phyloP scores from a whole-genome alignment of 495 filamentous ascomycete species.

The Trichoderma gamsii region DNA sequence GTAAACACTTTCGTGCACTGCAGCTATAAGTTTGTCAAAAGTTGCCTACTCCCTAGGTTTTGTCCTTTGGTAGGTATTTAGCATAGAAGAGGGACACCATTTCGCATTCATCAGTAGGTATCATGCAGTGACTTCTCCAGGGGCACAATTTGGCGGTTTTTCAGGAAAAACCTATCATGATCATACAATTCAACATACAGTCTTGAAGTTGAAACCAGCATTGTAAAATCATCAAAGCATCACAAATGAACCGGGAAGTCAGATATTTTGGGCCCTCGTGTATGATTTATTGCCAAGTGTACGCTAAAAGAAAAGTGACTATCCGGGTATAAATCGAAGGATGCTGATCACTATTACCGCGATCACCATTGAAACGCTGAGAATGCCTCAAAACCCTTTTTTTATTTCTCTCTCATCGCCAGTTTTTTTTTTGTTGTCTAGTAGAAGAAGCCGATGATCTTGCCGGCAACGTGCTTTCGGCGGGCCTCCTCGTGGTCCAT shows the following conservation, averaged over 20 bases:
- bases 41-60: not conserved
- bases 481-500: conserved; percentile 99
- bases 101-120: not conserved
- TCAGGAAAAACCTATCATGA: no score
- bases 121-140: no score
- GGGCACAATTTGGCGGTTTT: no score
- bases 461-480: conserved; percentile 93
- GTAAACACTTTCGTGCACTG: not conserved
- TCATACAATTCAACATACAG: no score
- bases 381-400: conserved; percentile 18
- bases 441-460: conserved; percentile 97
- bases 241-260: not conserved
- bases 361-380: conserved; percentile 14
- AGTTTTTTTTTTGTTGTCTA: conserved; percentile 38
- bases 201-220: no score
- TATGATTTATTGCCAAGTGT: conserved; percentile 11
- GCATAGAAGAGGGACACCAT: not conserved
- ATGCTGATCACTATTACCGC: conserved; percentile 1
- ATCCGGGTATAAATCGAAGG: conserved; percentile 1
- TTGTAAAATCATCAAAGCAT: not conserved
- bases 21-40: not conserved
- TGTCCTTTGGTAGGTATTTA: not conserved
- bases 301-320: not conserved
- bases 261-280: not conserved
- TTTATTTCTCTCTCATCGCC: conserved; percentile 20